These are phyloP conservation scores for Terfezia claveryi DNA, from an alignment of 495 filamentous ascomycete species.

Conservation along the genomic window DNA sequence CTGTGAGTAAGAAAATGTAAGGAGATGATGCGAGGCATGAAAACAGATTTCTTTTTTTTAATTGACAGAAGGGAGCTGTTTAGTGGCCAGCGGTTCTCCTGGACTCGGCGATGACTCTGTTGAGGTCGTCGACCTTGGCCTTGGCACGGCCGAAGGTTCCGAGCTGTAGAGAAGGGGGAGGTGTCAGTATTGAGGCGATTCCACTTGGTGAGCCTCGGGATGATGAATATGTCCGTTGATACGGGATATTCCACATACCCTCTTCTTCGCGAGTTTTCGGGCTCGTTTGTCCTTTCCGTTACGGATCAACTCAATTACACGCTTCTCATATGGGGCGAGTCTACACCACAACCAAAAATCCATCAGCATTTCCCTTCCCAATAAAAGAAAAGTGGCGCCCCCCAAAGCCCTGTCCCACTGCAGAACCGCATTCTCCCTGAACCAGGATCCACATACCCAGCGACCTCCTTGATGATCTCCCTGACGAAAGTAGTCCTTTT, in stretches of 20 bases:
- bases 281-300: slow-evolving; percentile 99
- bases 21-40: too few relatives aligned
- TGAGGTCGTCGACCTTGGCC: slow-evolving; percentile 96
- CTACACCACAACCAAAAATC: slow-evolving; percentile 14
- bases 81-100: slow-evolving; percentile 37
- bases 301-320: slow-evolving; percentile 92
- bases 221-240: neutral
- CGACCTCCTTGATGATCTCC: slow-evolving; percentile 87
- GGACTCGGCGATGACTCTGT: slow-evolving; percentile 88
- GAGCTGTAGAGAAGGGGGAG: slow-evolving; percentile 32
- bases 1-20: too few relatives aligned
- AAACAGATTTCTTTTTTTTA: too few relatives aligned
- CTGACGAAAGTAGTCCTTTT: slow-evolving; percentile 84
- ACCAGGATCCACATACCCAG: slow-evolving; percentile 38
- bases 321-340: slow-evolving; percentile 91
- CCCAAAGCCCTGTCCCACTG: neutral
- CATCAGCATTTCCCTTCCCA: neutral
- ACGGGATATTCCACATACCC: slow-evolving; percentile 33
- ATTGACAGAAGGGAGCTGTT: neutral
- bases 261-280: slow-evolving; percentile 97
- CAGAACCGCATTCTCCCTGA: neutral
- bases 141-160: slow-evolving; percentile 94
- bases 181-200: slow-evolving; percentile 7
- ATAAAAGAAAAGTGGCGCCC: neutral
- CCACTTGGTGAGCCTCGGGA: neutral